Evolutionary conservation across 805 yeast species (phyloP).

Genomic region (Metschnikowia dekortorum): DNA sequence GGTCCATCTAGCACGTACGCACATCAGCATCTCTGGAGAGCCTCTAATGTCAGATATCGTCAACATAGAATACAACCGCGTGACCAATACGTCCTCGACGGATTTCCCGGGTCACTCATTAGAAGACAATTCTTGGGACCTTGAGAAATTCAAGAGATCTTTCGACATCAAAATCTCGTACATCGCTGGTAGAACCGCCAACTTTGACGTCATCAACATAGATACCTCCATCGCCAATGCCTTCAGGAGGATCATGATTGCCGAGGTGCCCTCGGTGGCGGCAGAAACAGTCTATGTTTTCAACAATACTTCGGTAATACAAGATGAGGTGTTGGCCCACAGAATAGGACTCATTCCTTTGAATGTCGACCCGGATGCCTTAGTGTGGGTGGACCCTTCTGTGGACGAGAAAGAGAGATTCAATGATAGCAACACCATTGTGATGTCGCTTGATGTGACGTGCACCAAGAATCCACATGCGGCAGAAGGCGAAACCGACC

Average conservation of each 20-base stretch:
- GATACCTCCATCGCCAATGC: constrained; percentile 96
- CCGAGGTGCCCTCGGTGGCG: constrained; percentile 95
- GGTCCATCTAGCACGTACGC: background rate
- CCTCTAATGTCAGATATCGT: constrained; percentile 49
- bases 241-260: constrained; percentile 91
- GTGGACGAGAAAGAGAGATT: constrained; percentile 61
- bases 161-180: constrained; percentile 66
- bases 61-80: constrained; percentile 86
- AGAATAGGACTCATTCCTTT: constrained; percentile 91
- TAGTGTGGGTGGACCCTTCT: constrained; percentile 73
- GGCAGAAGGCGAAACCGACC: constrained; percentile 70
- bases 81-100: constrained; percentile 80
- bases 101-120: constrained; percentile 87
- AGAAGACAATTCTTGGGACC: constrained; percentile 73
- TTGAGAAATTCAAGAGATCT: constrained; percentile 67
- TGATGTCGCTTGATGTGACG: constrained; percentile 70
- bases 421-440: constrained; percentile 87
- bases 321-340: constrained; percentile 94
- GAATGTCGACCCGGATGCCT: constrained; percentile 82
- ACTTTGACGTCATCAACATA: constrained; percentile 79
- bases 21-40: constrained; percentile 1
- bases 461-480: constrained; percentile 88
- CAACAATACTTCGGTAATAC: constrained; percentile 94
- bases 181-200: constrained; percentile 64
- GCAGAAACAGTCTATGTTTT: constrained; percentile 86